Base-by-base conservation (phyloP, 2,329 filamentous ascomycete species). In the Scopulariopsis brevicaulis region DNA sequence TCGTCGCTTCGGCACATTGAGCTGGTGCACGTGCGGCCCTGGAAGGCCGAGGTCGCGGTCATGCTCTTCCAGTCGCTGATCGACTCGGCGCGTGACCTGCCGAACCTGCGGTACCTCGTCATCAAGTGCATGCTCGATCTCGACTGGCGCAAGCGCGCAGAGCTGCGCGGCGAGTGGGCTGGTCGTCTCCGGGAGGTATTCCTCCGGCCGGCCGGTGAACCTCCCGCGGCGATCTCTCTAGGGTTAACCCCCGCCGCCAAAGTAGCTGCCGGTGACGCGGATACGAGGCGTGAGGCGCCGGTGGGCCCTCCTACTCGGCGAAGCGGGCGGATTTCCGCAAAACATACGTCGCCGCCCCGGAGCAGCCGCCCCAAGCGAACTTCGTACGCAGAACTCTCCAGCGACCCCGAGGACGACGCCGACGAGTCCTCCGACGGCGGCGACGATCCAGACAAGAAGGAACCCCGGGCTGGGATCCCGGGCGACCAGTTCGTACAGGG, bases 61-160 rank as follows among this genome's bases (percentile, higher is more conserved):
- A 84, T 83, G 59, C 89, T 96, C 64, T 88, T 96, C 63, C 79
- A 82, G 48, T 94, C 90, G 18, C 75, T 97, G 2, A 80, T 93
- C 24, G 79, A 91, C 59, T 83, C 82, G 55, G 90, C 91, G 0
- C 74, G 78, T 1, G 71, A 79, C 2, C 69, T 97, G 24, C 81
- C 78, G 0, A 74, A 83, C 59, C 78, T 97, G 25, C 85, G 90
- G 10, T 77, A 79, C 51, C 73, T 96, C 12, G 78, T 81, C 1
- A 81, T 96, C 63, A 89, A 86, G 65, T 85, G 87, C 1, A 93
- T 90, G 69, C 76, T 96, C 54, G 84, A 92, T 65, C 81, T 84
- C 53, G 85, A 87, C 12, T 96, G 91, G 89, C 85, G 90, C 61
- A 83, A 90, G 66, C 83, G 93, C 50, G 88, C 88, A 20, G 79